phyloP scores from a whole-genome alignment of 345 rosid species.

The Pistacia vera region DNA sequence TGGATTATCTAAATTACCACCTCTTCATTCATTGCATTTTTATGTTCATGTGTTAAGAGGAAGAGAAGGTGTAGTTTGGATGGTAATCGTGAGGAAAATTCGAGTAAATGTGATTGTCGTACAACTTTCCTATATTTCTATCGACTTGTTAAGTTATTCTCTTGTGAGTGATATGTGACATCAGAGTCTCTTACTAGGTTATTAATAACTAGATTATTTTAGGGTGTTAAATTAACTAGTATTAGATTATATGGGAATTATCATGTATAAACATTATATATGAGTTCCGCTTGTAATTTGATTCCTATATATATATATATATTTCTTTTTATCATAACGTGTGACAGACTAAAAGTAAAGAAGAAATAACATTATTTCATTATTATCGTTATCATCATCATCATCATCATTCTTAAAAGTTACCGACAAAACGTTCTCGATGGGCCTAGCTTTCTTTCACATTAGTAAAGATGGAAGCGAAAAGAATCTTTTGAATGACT shows the following conservation, averaged over 20 bases:
- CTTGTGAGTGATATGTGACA: background rate
- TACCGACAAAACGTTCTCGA: background rate
- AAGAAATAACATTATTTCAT: background rate
- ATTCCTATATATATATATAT: background rate
- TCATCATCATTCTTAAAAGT: background rate
- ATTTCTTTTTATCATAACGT: background rate
- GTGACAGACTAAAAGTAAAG: background rate
- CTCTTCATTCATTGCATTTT: background rate
- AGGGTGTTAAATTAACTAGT: background rate
- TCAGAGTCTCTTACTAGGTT: background rate
- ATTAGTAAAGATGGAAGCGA: background rate
- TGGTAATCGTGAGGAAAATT: no score
- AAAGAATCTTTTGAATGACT: conserved; percentile 17
- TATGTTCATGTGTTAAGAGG: background rate
- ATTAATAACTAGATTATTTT: no score
- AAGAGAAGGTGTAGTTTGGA: no score
- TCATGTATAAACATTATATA: background rate
- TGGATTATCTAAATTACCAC: background rate
- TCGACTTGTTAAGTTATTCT: background rate
- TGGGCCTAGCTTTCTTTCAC: background rate
- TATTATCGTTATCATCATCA: background rate
- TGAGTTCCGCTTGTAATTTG: background rate
- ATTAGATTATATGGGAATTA: background rate
- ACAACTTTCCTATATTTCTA: background rate
- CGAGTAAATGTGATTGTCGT: no score